phyloP scores from a whole-genome alignment of 2,329 filamentous ascomycete species.

The Fusarium sp. region DNA sequence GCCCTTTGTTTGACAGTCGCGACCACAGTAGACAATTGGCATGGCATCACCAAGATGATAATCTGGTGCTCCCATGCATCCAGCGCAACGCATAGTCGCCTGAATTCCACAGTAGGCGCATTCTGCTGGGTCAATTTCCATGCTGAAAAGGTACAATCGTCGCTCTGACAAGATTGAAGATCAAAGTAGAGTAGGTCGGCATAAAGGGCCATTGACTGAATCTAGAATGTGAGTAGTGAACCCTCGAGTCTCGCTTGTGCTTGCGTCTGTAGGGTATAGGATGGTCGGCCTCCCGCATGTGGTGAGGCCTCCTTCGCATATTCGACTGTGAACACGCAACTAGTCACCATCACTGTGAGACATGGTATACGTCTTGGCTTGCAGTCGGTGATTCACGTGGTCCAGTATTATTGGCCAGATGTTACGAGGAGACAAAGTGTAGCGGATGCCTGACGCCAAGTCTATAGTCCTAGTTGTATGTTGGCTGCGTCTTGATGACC shows the following conservation, averaged over 20 bases:
- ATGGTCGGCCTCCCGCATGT: not conserved
- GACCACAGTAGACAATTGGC: not conserved
- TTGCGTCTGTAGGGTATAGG: not conserved
- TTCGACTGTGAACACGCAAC: not conserved
- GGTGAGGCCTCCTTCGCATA: not conserved
- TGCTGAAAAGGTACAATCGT: not conserved
- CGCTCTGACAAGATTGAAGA: fast-evolving
- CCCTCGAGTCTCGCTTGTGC: not conserved
- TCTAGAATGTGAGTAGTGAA: not conserved
- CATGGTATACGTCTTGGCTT: not conserved
- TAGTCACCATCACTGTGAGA: not conserved
- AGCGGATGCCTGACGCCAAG: not conserved
- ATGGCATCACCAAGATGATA: not conserved
- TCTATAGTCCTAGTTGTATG: not conserved
- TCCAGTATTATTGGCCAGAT: not conserved
- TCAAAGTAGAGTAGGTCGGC: not conserved
- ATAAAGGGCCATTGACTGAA: not conserved
- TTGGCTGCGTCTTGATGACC: not conserved
- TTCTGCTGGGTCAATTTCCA: not conserved
- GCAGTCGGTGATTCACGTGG: not conserved
- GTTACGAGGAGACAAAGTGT: not conserved
- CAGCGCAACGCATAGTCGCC: not conserved
- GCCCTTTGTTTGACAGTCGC: not conserved
- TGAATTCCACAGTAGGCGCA: not conserved
- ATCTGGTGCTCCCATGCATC: not conserved